Evolutionary conservation across 129 eudicot species (phyloP), one percentile per base, ranked within the genome.

Genomic region (Glebionis coronaria): DNA sequence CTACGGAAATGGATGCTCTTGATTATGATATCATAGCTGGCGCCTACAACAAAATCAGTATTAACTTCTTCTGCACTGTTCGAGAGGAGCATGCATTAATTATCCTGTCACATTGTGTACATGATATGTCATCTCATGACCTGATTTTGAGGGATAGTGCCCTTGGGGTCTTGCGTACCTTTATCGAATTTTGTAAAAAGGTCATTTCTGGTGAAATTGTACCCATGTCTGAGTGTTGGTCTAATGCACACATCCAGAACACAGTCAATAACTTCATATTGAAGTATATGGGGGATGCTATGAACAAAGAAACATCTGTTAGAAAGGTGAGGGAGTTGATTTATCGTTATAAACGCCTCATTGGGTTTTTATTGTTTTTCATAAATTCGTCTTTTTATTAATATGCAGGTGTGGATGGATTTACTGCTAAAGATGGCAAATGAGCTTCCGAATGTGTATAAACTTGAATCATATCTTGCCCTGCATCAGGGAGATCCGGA

Each of bases 111-210:
- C 98, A 92, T 74, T 78, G 84, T 59, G 80, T 92, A 14, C 83
- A 86, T 74, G 91, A 92, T 71, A 83, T 92, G 95, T 83, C 94
- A 71, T 92, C 98, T 20, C 81, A 82, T 11, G 98, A 91, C 64
- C 40, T 88, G 76, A 78, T 80, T 51, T 74, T 88, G 80, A 81
- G 96, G 76, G 81, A 92, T 70, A 80, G 91, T 78, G 96, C 90
- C 3, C 82, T 73, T 65, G 68, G 91, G 44, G 71, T 87, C 50
- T 50, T 92, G 80, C 82, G 76, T 61, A 57, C 76, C 57, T 88
- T 83, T 65, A 27, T 92, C 70, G 90, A 88, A 16, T 88, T 92
- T 62, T 76, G 83, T n/a, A 44, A 70, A 44, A 68, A 76, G 67
- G 67, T 84, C 49, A 78, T 87, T 52, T 65, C 72, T 57, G 70